These are phyloP conservation scores for Sporothrix humicola DNA, from an alignment of 2,329 filamentous ascomycete species.

Conservation along the genomic window DNA sequence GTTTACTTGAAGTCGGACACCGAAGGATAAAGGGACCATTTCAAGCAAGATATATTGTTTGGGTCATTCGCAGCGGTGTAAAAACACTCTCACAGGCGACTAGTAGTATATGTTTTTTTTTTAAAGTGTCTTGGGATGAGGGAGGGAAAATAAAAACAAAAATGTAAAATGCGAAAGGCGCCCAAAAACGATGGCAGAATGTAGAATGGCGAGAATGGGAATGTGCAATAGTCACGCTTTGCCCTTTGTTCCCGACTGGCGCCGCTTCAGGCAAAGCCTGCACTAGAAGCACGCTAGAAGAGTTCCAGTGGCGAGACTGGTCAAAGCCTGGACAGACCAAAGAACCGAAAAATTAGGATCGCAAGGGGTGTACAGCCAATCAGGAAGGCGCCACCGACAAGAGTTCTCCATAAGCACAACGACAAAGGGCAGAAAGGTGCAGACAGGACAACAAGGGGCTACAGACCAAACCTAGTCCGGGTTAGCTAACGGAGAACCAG, in stretches of 20 bases:
- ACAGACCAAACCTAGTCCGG: slow-evolving; percentile 1
- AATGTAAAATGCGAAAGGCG: not conserved
- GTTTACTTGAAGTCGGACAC: too few relatives aligned
- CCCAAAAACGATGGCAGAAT: not conserved
- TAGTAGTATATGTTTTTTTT: not conserved
- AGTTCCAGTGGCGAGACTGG: slow-evolving; percentile 36
- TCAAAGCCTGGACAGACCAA: not conserved
- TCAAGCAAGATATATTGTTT: too few relatives aligned
- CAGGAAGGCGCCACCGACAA: not conserved
- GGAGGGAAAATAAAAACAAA: too few relatives aligned
- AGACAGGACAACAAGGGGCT: not conserved
- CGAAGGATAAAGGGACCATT: too few relatives aligned
- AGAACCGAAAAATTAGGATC: not conserved
- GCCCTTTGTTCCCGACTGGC: slow-evolving; percentile 8
- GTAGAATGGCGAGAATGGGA: not conserved
- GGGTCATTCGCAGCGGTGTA: not conserved
- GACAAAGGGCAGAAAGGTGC: not conserved
- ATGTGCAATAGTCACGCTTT: not conserved
- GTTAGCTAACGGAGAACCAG: not conserved
- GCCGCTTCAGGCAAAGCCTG: slow-evolving; percentile 33
- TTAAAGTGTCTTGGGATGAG: not conserved
- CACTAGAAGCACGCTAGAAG: slow-evolving; percentile 51
- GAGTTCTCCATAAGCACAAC: not conserved
- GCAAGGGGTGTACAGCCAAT: not conserved
- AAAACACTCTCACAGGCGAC: not conserved